These are phyloP conservation scores for Curvularia eragrostidis DNA, from an alignment of 2,329 filamentous ascomycete genomes.

Conservation along the genomic window DNA sequence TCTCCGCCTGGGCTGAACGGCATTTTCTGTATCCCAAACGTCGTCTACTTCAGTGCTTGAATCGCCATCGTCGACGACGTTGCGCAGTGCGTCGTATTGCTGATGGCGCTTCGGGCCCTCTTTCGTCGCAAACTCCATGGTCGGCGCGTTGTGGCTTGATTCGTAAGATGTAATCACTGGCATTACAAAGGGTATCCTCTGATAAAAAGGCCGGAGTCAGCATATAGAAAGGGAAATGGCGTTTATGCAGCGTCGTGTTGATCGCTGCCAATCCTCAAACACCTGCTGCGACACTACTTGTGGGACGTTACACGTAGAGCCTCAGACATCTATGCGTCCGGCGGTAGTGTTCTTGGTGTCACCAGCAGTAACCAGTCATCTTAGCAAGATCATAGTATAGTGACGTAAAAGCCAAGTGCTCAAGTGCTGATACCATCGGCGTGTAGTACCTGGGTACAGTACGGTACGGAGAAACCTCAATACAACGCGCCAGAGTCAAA, in stretches of 20 bases:
- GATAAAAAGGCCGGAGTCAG: not conserved
- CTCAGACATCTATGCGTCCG: not conserved
- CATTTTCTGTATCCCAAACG: conserved; percentile 30
- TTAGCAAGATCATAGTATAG: not conserved
- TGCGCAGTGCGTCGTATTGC: conserved; percentile 35
- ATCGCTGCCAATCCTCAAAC: conserved; percentile 22
- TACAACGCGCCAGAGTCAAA: not conserved
- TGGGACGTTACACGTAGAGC: conserved; percentile 18
- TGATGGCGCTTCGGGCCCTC: conserved; percentile 29
- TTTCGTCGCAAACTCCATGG: conserved; percentile 11
- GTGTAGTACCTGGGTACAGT: not conserved
- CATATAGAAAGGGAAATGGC: not conserved
- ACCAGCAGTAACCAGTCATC: not conserved
- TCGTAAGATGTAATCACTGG: conserved; percentile 17
- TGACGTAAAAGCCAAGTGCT: not conserved
- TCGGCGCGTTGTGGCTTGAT: conserved; percentile 24
- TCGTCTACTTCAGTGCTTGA: conserved; percentile 41
- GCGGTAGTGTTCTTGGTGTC: not conserved
- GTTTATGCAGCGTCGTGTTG: conserved; percentile 4
- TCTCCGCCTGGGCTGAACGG: conserved; percentile 10
- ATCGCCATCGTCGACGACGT: conserved; percentile 29
- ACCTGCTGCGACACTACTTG: conserved; percentile 38
- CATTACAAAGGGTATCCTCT: conserved; percentile 7
- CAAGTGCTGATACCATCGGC: not conserved
- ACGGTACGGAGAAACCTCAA: not conserved